Base-by-base conservation (phyloP, 179 eudicot species). In the Silene vulgaris region DNA sequence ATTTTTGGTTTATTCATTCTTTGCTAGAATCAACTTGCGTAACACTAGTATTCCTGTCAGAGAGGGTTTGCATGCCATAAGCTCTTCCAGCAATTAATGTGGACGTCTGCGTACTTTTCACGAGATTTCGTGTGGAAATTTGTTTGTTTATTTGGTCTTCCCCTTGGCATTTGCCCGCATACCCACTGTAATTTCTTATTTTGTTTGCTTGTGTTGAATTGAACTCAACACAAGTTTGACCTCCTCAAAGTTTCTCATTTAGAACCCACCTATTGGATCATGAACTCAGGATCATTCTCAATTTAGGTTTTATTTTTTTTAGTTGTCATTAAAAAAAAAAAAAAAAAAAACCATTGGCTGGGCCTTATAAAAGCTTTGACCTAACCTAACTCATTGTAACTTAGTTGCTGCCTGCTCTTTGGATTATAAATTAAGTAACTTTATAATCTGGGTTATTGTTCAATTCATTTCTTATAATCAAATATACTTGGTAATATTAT, bases 1-100 rank as follows among this genome's bases (percentile, higher is more conserved):
- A 60, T 3, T 60, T 60, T 5, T 60, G 64, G 23, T 60, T 60
- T 20, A 12, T 26, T 29, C 1, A 1, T 29, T 29, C 17, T 3
- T 61, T 5, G 8, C 28, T 13, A 8, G 65, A 61, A 5, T 20
- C 29, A 3, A 3, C 6, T 40, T 28, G 13, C 26, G 14, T 29
- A 29, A 4, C 17, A 28, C 12, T 26, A 30, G 35, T 30, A 30
- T 30, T 30, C 35, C 4, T 4, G 3, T 30, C 32, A 23, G 26
- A 21, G 66, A 62, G 66, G 21, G 16, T 26, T 62, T 62, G 66
- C 66, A 62, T 62, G 66, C 32, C 16, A 29, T 62, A 62, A 62
- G 66, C 32, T 23, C 35, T 30, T 30, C 35, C 35, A 30, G 26
- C 8, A 4, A 8, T 62, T 17, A 12, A 62, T 23, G 66, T 23